A percentile compares a stretch with the other conserved stretches of the same genome.
phyloP scores from a whole-genome alignment of 371 early-diverging fungal species.

The Mortierella sp. region DNA sequence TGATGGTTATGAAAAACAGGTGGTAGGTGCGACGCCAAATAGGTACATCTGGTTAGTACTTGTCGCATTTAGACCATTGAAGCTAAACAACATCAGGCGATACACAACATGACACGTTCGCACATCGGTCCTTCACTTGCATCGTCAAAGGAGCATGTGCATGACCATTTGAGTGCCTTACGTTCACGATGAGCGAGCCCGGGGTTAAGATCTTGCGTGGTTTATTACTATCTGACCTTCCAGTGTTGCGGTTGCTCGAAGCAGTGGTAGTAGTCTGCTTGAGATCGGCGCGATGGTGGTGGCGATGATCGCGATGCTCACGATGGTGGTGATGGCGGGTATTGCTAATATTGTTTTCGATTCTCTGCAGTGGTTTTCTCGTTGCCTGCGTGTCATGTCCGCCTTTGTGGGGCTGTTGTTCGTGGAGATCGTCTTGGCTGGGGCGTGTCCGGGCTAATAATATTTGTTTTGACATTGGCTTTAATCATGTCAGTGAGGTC shows the following conservation, averaged over 20 bases:
- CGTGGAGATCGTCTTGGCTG: constrained; percentile 26
- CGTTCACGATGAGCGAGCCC: constrained; percentile 40
- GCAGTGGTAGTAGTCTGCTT: neutral
- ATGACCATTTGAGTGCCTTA: constrained; percentile 15
- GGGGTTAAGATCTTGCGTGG: constrained; percentile 44
- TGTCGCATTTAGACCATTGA: too few species aligned
- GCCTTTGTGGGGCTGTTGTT: constrained; percentile 6
- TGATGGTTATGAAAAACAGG: neutral
- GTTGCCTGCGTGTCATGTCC: neutral
- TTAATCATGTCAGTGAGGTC: constrained; percentile 30
- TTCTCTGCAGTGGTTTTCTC: neutral
- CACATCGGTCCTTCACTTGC: neutral
- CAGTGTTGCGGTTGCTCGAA: too few species aligned
- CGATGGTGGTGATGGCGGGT: neutral
- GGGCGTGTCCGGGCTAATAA: neutral
- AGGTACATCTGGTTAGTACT: too few species aligned
- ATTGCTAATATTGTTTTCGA: neutral
- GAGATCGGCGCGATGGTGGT: neutral
- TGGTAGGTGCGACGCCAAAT: too few species aligned
- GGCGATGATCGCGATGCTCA: neutral
- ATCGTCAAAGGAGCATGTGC: neutral
- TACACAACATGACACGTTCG: too few species aligned
- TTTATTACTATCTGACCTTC: constrained; percentile 40
- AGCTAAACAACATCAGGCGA: too few species aligned
- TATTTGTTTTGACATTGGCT: constrained; percentile 10